Base-by-base conservation (phyloP, 768 basidiomycete genomes). In the Trametes meyenii region DNA sequence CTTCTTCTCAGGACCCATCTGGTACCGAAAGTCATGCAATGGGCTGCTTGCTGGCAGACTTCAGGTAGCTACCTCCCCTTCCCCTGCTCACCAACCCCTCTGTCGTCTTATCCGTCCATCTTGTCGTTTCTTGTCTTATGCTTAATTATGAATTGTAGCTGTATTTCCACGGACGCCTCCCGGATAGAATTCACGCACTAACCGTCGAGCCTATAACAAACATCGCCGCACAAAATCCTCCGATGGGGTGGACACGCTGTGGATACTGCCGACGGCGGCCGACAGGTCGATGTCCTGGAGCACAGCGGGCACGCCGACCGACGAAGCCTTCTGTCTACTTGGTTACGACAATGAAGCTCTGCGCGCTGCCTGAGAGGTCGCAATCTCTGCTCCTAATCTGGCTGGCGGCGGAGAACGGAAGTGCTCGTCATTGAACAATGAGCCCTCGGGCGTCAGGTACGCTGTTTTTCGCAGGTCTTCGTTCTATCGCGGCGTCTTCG, bases 1-100 rank as follows among this genome's bases (percentile, higher is more conserved):
- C 49, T 56, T 46, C 46, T 43, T 64, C 58, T 64, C 62, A 55
- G 52, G 61, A 53, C 16, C 17, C 42, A 21, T 64, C 42, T 60
- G 53, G 43, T 43, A 24, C 54, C 52, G 62, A 35, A 16, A 8
- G 21, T 48, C 16, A 19, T 51, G 24, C 40, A 13, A 40, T 39
- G 24, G 48, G 49, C 43, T 17, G 39, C n/a, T n/a, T n/a, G 6
- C 48, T 35, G 33, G n/a, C 12, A 5, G 38, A 24, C 3, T 16
- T 14, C 16, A 26, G 46, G 36, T 21, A 33, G 42, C 16, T 14
- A 36, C n/a, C n/a, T 42, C 44, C 51, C 42, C 44, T 19, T 17
- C 10, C 10, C 16, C 44, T 46, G 3, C 21, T 6, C 51, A 49
- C 19, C 24, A 29, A 3, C 38, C 61, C 36, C 55, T n/a, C 49